A percentile compares a stretch with the other conserved stretches of the same genome.
phyloP scores from a whole-genome alignment of 768 basidiomycete species.

The Psilocybe azurescens region DNA sequence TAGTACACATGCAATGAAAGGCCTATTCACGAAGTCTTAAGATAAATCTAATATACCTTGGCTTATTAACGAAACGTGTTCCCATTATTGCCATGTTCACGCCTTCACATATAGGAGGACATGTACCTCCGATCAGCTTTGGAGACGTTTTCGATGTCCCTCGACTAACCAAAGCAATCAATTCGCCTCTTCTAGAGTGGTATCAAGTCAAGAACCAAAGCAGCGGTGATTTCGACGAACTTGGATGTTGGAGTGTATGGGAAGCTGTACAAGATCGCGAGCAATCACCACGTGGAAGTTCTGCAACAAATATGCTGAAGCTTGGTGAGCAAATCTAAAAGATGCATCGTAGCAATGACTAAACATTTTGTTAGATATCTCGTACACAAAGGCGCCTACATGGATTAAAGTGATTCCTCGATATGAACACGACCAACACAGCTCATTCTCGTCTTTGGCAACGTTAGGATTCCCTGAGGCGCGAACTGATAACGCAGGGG shows the following conservation, averaged over 20 bases:
- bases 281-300: slow-evolving; percentile 42
- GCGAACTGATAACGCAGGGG: slow-evolving; percentile 39
- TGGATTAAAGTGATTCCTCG: slow-evolving; percentile 55
- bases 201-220: slow-evolving; percentile 58
- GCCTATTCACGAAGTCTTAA: slow-evolving; percentile 16
- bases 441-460: slow-evolving; percentile 52
- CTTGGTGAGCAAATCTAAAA: slow-evolving; percentile 41
- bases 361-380: slow-evolving; percentile 45
- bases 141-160: slow-evolving; percentile 67
- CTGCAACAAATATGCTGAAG: slow-evolving; percentile 39
- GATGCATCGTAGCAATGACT: background rate
- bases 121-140: slow-evolving; percentile 57
- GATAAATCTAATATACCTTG: slow-evolving; percentile 66
- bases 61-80: slow-evolving; percentile 59
- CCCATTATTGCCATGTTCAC: slow-evolving; percentile 64
- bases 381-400: slow-evolving; percentile 52
- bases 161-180: slow-evolving; percentile 47
- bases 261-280: slow-evolving; percentile 48
- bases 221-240: slow-evolving; percentile 45
- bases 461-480: slow-evolving; percentile 51
- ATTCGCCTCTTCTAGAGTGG: slow-evolving; percentile 64
- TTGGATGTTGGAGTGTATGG: slow-evolving; percentile 65
- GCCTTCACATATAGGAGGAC: slow-evolving; percentile 57
- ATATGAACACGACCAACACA: slow-evolving; percentile 48
- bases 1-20: background rate